Percentiles rank a stretch among this genome's conserved stretches.
phyloP scores from a whole-genome alignment of 345 rosid species.

The Lepidium aucheri region DNA sequence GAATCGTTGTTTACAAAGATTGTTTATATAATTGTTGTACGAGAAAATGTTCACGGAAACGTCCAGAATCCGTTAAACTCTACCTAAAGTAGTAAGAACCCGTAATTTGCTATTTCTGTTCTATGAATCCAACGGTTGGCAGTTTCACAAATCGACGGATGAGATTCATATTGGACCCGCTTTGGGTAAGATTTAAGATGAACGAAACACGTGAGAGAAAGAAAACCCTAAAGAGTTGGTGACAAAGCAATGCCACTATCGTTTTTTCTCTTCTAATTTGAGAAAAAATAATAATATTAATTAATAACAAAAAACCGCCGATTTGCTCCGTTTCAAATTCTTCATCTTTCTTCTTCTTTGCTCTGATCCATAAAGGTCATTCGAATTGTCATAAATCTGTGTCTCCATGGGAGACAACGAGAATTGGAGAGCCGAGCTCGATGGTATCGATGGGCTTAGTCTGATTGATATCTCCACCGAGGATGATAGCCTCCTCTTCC shows the following conservation, averaged over 20 bases:
- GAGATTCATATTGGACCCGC: not conserved
- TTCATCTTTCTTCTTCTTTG: not conserved
- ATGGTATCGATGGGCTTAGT: constrained; percentile 37
- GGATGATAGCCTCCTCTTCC: constrained; percentile 68
- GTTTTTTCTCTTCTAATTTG: not conserved
- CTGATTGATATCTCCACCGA: constrained; percentile 57
- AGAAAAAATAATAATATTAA: too few relatives aligned
- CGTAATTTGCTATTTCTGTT: too few relatives aligned
- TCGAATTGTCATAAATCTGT: not conserved
- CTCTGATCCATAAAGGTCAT: not conserved
- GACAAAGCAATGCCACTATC: not conserved
- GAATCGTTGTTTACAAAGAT: not conserved
- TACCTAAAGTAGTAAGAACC: not conserved
- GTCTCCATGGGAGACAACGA: constrained; percentile 45
- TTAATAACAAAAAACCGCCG: constrained; percentile 35
- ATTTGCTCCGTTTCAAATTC: constrained; percentile 49
- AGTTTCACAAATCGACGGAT: not conserved
- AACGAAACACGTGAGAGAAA: not conserved
- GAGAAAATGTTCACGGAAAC: not conserved
- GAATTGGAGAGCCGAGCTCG: constrained; percentile 24
- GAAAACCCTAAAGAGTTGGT: not conserved
- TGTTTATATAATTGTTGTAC: too few relatives aligned
- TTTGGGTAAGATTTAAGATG: too few relatives aligned
- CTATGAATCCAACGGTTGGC: not conserved
- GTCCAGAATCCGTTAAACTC: not conserved